Base-by-base conservation (phyloP, 352 stramenopile species). In the Phytophthora gonapodyides region DNA sequence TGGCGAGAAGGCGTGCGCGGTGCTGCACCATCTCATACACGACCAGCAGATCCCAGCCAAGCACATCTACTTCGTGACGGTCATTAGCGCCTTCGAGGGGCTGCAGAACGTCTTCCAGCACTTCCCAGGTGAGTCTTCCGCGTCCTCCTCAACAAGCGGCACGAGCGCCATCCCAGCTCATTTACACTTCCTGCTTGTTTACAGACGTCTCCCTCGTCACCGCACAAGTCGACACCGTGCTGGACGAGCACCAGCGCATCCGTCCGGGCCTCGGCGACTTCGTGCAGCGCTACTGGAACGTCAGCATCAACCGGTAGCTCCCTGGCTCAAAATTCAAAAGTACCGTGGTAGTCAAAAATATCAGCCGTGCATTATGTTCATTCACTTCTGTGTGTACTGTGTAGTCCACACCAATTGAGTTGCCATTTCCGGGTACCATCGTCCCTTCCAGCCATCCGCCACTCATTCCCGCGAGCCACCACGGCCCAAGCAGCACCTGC, bases 61-160 rank as follows among this genome's bases (percentile, higher is more conserved):
- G 7, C 70, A 47, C 44, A 84, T 88, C 58, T 87, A 84, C 54
- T 80, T 81, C 49, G 67, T 75, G 37, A 73, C 75, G 5, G 37
- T 88, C 8, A 74, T 82, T 41, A 78, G 61, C 51, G 63, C 72
- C 3, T 51, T 73, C 15, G 60, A 66, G 2, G 76, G 74, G 10
- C 50, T 85, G 10, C 64, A 79, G 43, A 55, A 57, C 43, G 63
- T 88, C 13, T 61, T 76, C 40, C 40, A 65, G 16, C 50, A 71
- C 31, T 84, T 82, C 40, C 76, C 75, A 61, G 71, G 72, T 81
- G 56, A 37, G 63, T 69, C 31, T 7, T 24, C 7, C 4, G 21
- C 30, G 17, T 27, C 4, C 24, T 44, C 34, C 9, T 43, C 27
- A 41, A 24, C 27, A n/a, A 24, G 3, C 9, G 17, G 27, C 21